Conservation (phyloP, 78 protist species). For the Monosiga brevicollis region DNA sequence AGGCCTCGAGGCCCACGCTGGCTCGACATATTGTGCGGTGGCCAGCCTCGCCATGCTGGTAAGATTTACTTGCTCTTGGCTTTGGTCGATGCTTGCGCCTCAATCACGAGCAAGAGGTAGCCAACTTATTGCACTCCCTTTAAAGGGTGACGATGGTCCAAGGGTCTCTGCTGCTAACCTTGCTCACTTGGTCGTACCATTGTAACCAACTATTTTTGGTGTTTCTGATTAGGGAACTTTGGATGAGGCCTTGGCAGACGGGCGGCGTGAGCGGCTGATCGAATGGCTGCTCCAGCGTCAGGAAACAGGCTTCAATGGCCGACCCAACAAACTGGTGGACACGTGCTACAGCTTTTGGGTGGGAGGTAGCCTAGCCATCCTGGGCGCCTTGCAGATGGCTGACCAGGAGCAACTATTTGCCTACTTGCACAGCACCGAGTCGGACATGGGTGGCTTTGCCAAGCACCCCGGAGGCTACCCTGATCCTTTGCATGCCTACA, state of each 20-base stretch:
- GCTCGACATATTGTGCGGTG: neutral
- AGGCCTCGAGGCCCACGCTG: neutral
- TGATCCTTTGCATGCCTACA: conserved; percentile 45
- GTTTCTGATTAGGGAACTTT: too few relatives aligned
- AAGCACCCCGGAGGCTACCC: conserved; percentile 13
- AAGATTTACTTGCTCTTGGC: too few relatives aligned
- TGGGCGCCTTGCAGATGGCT: neutral
- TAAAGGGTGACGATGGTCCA: neutral
- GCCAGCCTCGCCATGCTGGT: neutral
- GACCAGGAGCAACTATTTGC: neutral
- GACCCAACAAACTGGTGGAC: conserved; percentile 91
- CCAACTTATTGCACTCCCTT: neutral
- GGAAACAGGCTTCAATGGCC: conserved; percentile 81
- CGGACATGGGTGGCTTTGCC: neutral
- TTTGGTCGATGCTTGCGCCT: neutral
- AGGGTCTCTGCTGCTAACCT: neutral
- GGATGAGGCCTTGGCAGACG: too few relatives aligned
- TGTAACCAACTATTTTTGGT: too few relatives aligned
- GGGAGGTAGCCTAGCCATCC: conserved; percentile 42
- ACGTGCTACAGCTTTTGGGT: conserved; percentile 94
- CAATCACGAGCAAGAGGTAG: neutral
- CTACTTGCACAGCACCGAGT: neutral
- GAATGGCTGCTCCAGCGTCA: conserved; percentile 47
- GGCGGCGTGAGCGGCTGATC: neutral
- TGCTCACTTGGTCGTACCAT: conserved; percentile 28